Conservation (phyloP, 306 rosid species). For the Purshia tridentata region DNA sequence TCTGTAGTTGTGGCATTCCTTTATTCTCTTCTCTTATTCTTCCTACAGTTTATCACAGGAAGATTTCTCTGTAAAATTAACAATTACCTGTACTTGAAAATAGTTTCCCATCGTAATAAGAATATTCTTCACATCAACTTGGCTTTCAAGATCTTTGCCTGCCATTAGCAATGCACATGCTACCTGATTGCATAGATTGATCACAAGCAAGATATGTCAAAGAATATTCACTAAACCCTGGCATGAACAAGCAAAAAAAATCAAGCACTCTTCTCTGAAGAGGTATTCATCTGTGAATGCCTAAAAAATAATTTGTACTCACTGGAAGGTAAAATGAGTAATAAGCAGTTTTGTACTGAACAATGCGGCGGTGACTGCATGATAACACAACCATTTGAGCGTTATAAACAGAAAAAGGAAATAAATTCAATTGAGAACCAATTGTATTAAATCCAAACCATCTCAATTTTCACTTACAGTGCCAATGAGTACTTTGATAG, state of each 20-base stretch:
- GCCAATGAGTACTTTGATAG: constrained; percentile 74
- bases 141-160: constrained; percentile 40
- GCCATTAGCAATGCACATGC: constrained; percentile 53
- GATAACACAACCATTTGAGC: constrained; percentile 15
- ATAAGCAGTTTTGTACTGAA: constrained; percentile 90
- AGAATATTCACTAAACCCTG: not conserved
- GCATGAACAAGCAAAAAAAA: not conserved
- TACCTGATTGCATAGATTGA: constrained; percentile 30
- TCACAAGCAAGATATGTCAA: not conserved
- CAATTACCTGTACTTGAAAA: constrained; percentile 52
- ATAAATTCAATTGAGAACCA: not conserved
- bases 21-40: not conserved
- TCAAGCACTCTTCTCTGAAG: not conserved
- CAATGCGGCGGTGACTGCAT: constrained; percentile 89
- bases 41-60: not conserved
- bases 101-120: constrained; percentile 53
- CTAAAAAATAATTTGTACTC: constrained; percentile 30
- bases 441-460: not conserved
- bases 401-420: not conserved
- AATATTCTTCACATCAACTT: constrained; percentile 39
- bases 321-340: constrained; percentile 96
- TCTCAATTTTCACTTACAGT: constrained; percentile 54
- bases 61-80: constrained; percentile 6
- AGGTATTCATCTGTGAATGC: not conserved
- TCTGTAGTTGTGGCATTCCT: not conserved